Evolutionary conservation across 2,329 filamentous ascomycete species (phyloP).

Genomic region (Sporothrix brunneoviolacea): DNA sequence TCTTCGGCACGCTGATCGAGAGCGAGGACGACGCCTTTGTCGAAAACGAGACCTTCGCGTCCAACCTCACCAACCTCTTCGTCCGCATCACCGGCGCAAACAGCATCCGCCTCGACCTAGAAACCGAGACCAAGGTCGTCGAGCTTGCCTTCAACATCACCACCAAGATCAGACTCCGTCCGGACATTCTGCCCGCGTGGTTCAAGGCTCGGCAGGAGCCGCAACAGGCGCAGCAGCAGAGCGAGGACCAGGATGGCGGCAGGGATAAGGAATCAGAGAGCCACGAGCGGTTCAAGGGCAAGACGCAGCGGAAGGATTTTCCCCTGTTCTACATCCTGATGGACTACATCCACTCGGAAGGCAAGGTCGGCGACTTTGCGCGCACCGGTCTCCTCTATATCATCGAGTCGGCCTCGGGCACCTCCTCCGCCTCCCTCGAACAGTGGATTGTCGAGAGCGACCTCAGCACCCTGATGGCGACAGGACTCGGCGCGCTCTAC

Average conservation of each 20-base stretch:
- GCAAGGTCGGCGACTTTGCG: constrained; percentile 91
- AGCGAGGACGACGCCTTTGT: constrained; percentile 95
- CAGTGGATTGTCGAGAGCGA: constrained; percentile 98
- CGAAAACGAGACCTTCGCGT: constrained; percentile 77
- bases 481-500: constrained; percentile 73
- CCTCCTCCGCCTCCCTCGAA: constrained; percentile 73
- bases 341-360: constrained; percentile 94
- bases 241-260: not conserved
- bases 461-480: constrained; percentile 93
- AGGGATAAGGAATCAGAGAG: constrained; percentile 37
- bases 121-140: constrained; percentile 82
- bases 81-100: constrained; percentile 70
- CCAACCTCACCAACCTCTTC: constrained; percentile 79
- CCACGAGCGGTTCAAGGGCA: constrained; percentile 75
- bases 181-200: constrained; percentile 82
- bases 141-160: constrained; percentile 94
- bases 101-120: constrained; percentile 64
- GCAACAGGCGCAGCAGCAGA: constrained; percentile 11
- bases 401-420: constrained; percentile 86
- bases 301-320: constrained; percentile 86
- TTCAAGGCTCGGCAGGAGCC: constrained; percentile 58
- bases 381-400: constrained; percentile 91
- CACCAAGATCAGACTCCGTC: constrained; percentile 88
- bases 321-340: constrained; percentile 92
- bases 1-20: constrained; percentile 90